These are phyloP conservation scores for Lyophyllum shimeji DNA, from an alignment of 768 basidiomycete species.

Conservation along the genomic window DNA sequence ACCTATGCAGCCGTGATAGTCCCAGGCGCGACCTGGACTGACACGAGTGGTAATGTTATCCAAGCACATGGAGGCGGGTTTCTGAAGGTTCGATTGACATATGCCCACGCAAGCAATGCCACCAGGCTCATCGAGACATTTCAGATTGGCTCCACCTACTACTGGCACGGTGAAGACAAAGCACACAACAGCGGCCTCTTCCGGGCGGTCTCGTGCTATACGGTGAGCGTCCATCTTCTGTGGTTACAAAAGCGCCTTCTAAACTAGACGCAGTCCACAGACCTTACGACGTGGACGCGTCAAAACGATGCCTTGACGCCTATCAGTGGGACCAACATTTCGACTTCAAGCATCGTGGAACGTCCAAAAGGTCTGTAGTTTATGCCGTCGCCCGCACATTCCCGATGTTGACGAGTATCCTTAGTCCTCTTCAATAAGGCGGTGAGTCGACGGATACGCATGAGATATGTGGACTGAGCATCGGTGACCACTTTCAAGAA, in stretches of 20 bases:
- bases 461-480: neutral
- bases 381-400: neutral
- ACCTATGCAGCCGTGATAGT: constrained; percentile 47
- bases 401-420: neutral
- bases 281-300: constrained; percentile 54
- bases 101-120: neutral
- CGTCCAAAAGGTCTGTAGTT: constrained; percentile 52
- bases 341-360: constrained; percentile 57
- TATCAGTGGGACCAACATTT: constrained; percentile 53
- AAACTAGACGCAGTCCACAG: constrained; percentile 36
- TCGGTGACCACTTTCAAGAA: constrained; percentile 32
- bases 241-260: neutral
- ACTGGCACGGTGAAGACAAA: constrained; percentile 69
- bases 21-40: constrained; percentile 61
- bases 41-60: constrained; percentile 59
- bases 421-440: constrained; percentile 54
- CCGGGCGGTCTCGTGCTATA: constrained; percentile 59
- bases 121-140: neutral
- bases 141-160: constrained; percentile 53
- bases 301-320: constrained; percentile 60
- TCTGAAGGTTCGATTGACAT: constrained; percentile 38
- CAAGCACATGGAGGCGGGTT: constrained; percentile 66
- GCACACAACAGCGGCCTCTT: constrained; percentile 53
- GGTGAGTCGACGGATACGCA: constrained; percentile 22
- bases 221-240: constrained; percentile 27